Conservation (phyloP, 1,139 yeast species). For the Saccharomyces pastorianus region DNA sequence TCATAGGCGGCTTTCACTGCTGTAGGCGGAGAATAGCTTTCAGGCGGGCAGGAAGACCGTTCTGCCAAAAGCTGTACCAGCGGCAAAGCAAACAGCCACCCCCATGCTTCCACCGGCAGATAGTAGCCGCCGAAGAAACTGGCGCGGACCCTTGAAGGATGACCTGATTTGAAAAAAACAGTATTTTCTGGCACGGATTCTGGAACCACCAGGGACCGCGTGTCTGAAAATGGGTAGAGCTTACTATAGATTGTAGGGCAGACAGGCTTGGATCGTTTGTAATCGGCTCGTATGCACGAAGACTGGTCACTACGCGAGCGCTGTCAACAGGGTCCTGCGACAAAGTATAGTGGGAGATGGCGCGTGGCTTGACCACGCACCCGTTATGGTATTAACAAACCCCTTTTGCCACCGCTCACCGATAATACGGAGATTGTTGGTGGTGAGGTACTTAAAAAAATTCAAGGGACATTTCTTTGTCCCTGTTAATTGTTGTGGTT, state of each 20-base stretch:
- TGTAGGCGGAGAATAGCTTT: background rate
- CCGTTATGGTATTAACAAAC: background rate
- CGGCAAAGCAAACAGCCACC: background rate
- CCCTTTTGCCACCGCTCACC: background rate
- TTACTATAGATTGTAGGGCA: too few species aligned
- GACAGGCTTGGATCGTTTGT: background rate
- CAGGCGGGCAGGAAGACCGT: background rate
- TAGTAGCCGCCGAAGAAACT: background rate
- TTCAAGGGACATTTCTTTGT: background rate
- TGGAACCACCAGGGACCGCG: background rate
- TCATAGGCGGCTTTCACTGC: background rate
- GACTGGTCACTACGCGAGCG: background rate
- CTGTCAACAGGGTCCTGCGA: background rate
- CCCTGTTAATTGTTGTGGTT: background rate
- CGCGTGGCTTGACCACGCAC: background rate
- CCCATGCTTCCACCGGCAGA: background rate
- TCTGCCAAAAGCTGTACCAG: background rate
- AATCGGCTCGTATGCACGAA: background rate
- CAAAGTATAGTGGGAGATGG: background rate
- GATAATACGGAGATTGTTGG: background rate
- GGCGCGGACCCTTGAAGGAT: background rate
- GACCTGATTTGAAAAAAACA: background rate
- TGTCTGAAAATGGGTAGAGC: too few species aligned
- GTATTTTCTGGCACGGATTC: too few species aligned
- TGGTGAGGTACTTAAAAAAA: background rate